Evolutionary conservation across 805 yeast genomes (phyloP).

Genomic region (Pichia eremophila): DNA sequence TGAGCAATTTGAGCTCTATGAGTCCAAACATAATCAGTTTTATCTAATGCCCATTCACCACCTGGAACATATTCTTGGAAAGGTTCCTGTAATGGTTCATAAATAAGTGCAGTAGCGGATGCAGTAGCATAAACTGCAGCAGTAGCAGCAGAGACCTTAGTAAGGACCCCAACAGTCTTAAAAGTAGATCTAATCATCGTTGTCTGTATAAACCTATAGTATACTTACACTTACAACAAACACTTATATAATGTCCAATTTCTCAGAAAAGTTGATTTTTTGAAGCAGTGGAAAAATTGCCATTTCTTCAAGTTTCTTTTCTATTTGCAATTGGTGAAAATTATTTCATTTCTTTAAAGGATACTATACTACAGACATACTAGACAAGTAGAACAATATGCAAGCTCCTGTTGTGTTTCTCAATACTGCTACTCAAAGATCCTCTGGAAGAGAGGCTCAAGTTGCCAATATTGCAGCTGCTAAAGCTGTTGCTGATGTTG

Average conservation of each 20-base stretch:
- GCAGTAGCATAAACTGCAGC: constrained; percentile 45
- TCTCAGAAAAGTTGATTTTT: too few relatives aligned
- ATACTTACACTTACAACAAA: too few relatives aligned
- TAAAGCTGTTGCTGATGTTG: constrained; percentile 97
- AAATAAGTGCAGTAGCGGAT: constrained; percentile 44
- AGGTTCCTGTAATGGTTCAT: constrained; percentile 50
- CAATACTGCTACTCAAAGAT: constrained; percentile 87
- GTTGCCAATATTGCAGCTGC: constrained; percentile 96
- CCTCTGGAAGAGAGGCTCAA: constrained; percentile 96
- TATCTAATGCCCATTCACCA: constrained; percentile 45
- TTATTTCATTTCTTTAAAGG: too few relatives aligned
- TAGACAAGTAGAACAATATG: constrained; percentile 29
- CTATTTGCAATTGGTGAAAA: too few relatives aligned
- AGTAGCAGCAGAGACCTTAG: constrained; percentile 2
- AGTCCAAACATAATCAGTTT: constrained; percentile 32
- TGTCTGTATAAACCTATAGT: too few relatives aligned
- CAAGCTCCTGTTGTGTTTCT: constrained; percentile 80
- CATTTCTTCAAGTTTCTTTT: too few relatives aligned
- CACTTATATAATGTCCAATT: too few relatives aligned
- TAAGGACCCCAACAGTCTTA: background rate
- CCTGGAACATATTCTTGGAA: constrained; percentile 59
- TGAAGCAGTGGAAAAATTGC: too few relatives aligned
- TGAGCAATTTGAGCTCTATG: constrained; percentile 17
- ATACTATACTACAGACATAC: too few relatives aligned
- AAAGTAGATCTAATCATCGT: constrained; percentile 1